Conservation (phyloP, 2,329 filamentous ascomycete genomes). For the Berkeleyomyces basicola region DNA sequence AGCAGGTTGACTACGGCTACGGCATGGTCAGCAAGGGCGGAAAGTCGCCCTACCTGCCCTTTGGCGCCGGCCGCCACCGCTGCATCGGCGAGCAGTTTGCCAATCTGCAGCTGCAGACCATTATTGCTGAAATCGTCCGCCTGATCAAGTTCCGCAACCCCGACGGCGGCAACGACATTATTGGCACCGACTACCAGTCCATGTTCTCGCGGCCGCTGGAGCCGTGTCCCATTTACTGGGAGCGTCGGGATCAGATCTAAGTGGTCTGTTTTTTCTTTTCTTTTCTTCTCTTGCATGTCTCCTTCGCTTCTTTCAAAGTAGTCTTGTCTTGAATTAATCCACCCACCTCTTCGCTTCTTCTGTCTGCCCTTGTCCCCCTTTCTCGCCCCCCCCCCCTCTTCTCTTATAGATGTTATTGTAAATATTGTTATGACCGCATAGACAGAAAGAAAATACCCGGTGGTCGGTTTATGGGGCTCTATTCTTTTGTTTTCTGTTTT, state of each 20-base stretch:
- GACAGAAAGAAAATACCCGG: not conserved
- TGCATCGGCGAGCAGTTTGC: conserved; percentile 97
- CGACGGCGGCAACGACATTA: conserved; percentile 51
- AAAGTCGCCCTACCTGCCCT: conserved; percentile 78
- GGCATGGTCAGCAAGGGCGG: conserved; percentile 84
- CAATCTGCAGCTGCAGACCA: conserved; percentile 79
- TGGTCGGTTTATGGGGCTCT: not conserved
- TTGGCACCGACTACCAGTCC: conserved; percentile 51
- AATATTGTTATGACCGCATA: conserved; percentile 10
- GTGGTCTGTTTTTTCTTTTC: not conserved
- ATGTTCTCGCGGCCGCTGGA: conserved; percentile 59
- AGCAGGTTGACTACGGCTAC: conserved; percentile 85
- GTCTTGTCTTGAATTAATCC: not conserved
- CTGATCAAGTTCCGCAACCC: conserved; percentile 65
- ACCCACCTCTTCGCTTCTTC: no score
- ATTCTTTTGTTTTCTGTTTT: not conserved
- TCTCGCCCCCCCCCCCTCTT: not conserved
- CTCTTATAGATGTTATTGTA: conserved; percentile 4
- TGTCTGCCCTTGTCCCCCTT: not conserved
- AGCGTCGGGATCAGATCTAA: conserved; percentile 36
- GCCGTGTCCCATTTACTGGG: conserved; percentile 59
- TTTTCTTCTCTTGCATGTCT: not conserved
- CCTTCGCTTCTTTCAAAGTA: not conserved
- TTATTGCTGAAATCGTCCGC: conserved; percentile 59
- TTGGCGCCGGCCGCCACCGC: conserved; percentile 80